Base-by-base conservation (phyloP, 306 rosid species). In the Purshia tridentata region DNA sequence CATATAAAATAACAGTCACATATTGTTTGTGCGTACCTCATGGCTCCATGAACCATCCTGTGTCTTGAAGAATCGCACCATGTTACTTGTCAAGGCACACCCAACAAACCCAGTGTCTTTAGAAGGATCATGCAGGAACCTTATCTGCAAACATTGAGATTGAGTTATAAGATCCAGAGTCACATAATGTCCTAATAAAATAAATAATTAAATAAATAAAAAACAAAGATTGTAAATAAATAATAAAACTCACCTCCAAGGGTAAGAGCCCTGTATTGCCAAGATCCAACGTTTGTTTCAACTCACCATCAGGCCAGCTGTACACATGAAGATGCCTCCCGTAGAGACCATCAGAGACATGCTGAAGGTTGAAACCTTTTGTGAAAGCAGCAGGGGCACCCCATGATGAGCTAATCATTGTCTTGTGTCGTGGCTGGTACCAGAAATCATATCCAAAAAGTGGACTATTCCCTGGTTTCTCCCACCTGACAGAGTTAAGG, bases 321-420 rank as follows among this genome's bases (percentile, higher is more conserved):
- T 91, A 91, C 48, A 94, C 96, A 75, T 89, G 81, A 42, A 94
- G 97, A 88, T 94, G 95, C 78, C 83, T 91, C 81, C 97, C 97
- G 12, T 94, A 94, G 0, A 84, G 56, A 69, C 97, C 98, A 72
- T 94, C 92, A 6, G 91, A 12, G 7, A 94, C 91, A 77, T 94
- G 86, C 69, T 94, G 89, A 44, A 74, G 90, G 87, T 87, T 65
- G 72, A 94, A 94, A 46, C 98, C 98, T 81, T 84, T 83, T 4
- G 89, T 76, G 78, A 94, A 94, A 48, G 98, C 97, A 61, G 77
- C 62, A 72, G 98, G 98, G 77, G 98, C 98, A 59, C 98, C 98
- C 96, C 96, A 94, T 53, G 98, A 91, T 65, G 97, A 53, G 88
- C 98, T 93, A 49, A 94, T 91, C 98, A 94, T 94, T 65, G 96